Base-by-base conservation (phyloP, 164 flowering plant genomes). In the Vitis cinerea region DNA sequence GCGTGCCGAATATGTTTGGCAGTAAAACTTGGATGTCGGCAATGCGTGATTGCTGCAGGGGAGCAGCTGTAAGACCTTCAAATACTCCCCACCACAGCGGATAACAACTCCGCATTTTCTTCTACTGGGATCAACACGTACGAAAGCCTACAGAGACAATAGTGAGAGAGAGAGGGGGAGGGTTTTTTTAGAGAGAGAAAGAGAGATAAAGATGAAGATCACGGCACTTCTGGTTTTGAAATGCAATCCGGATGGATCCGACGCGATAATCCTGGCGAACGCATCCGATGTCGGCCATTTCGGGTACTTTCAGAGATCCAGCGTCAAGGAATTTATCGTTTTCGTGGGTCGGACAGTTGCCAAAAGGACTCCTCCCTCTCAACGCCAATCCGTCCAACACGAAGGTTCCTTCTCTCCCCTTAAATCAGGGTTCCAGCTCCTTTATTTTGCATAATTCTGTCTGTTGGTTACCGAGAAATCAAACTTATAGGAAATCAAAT, bases 341-440 rank as follows among this genome's bases (percentile, higher is more conserved):
- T 89, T 89, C 61, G 87, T 83, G 2, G 85, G 80, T 59, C 88
- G 94, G 5, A 89, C 91, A 65, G 89, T 89, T 56, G 94, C 90
- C 64, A 84, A 78, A 37, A 86, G 91, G 1, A 86, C 88, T 27
- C 87, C 84, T 8, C 85, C 88, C 16, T 71, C 69, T 14, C 91
- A 87, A 66, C 86, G 94, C 68, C 88, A 83, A 60, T 87, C 94
- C 13, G 90, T 89, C 37, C 83, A 84, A 63, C 94, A 89, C 65
- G 91, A 86, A 87, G 94, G 94, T 88, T 29, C 56, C 44, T 52
- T 16, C 50, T 13, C 63, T 68, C 14, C 29, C 27, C 27, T 48
- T 23, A 55, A 27, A 47, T 7, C n/a, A 19, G 59, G 8, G 3
- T 68, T 61, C 31, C 8, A 16, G 52, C 15, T 66, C 10, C 61